phyloP scores from a whole-genome alignment of 305 asterid genomes.

The Solanum aculeatissimum region DNA sequence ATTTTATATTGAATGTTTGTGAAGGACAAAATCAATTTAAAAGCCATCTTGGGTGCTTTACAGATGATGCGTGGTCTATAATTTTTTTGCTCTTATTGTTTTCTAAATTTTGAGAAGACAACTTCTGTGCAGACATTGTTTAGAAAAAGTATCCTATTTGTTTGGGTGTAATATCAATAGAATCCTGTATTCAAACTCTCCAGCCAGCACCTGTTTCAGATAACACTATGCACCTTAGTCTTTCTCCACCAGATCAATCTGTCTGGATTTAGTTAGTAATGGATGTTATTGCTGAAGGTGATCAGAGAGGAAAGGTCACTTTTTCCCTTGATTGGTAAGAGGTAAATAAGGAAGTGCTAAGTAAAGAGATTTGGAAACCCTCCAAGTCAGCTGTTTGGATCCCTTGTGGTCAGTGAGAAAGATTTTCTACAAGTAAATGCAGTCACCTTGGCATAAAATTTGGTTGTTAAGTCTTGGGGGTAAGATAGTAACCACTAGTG shows the following conservation, averaged over 20 bases:
- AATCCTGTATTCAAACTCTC: neutral
- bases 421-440: neutral
- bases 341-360: neutral
- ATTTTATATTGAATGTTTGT: neutral
- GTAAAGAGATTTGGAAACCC: neutral
- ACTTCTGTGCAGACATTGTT: neutral
- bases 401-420: neutral
- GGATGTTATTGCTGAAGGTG: neutral
- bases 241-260: neutral
- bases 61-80: neutral
- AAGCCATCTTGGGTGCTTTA: neutral
- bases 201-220: neutral
- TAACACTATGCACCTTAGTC: neutral
- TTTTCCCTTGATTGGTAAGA: neutral
- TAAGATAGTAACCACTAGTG: neutral
- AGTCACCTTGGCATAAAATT: neutral
- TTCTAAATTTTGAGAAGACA: neutral
- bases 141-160: neutral
- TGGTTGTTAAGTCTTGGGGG: neutral
- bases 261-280: neutral
- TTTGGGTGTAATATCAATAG: neutral
- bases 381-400: neutral
- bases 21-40: neutral
- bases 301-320: neutral
- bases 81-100: neutral